phyloP scores from a whole-genome alignment of 2,329 filamentous ascomycete species.

The Alternaria sp. region DNA sequence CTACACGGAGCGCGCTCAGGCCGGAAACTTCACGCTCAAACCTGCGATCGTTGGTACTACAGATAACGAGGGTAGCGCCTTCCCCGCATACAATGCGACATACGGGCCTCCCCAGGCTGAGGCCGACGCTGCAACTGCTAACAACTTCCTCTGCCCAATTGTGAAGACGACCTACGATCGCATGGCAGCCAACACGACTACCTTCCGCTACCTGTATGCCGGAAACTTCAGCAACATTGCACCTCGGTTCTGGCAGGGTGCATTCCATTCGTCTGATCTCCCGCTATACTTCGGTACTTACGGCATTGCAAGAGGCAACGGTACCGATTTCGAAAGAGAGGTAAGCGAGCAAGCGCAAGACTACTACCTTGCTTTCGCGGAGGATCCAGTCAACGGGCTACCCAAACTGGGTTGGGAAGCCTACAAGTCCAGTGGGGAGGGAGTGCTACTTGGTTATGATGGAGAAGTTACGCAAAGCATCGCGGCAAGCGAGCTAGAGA shows the following conservation, averaged over 20 bases:
- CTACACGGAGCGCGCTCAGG: conserved; percentile 39
- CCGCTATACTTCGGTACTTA: conserved; percentile 47
- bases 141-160: conserved; percentile 37
- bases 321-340: conserved; percentile 35
- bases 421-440: conserved; percentile 36
- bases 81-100: conserved; percentile 39
- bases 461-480: conserved; percentile 24
- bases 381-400: conserved; percentile 39
- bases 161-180: conserved; percentile 37
- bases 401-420: conserved; percentile 40
- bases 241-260: conserved; percentile 43
- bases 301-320: conserved; percentile 31
- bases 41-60: conserved; percentile 49
- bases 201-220: conserved; percentile 48
- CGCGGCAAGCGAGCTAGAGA: conserved; percentile 24
- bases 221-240: conserved; percentile 47
- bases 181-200: conserved; percentile 28
- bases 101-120: conserved; percentile 31
- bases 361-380: conserved; percentile 45
- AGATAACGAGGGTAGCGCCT: conserved; percentile 43
- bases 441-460: conserved; percentile 29
- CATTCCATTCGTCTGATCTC: conserved; percentile 46
- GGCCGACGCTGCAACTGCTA: conserved; percentile 28
- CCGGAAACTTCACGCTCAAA: conserved; percentile 33
- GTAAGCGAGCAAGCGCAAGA: conserved; percentile 48